phyloP scores from a whole-genome alignment of 208 protist genomes.

The Phytomonas francai region DNA sequence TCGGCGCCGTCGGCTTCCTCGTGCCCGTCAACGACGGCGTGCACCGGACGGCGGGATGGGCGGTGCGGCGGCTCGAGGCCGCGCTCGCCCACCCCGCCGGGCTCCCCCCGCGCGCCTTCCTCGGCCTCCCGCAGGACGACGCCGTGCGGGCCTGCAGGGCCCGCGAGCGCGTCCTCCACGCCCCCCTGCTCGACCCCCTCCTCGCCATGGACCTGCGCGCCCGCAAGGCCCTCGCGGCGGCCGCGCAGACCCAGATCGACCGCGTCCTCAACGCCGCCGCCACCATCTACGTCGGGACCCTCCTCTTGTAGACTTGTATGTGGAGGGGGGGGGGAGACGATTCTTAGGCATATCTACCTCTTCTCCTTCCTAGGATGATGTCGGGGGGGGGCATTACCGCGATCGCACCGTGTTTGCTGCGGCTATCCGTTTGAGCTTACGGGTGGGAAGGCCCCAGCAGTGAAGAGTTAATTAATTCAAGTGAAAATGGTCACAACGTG shows the following conservation, averaged over 20 bases:
- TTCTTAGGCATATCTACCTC: neutral
- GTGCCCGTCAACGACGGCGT: constrained; percentile 66
- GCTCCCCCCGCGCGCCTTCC: constrained; percentile 69
- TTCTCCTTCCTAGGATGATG: no score
- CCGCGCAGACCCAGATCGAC: constrained; percentile 63
- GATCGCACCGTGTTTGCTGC: no score
- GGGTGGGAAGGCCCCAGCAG: no score
- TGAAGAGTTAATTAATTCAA: no score
- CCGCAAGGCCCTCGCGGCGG: constrained; percentile 49
- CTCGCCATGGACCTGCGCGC: constrained; percentile 46
- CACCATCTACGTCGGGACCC: constrained; percentile 41
- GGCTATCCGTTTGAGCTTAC: no score
- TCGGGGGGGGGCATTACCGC: no score
- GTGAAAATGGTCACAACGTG: no score
- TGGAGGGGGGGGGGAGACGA: neutral
- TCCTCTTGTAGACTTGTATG: constrained; percentile 20
- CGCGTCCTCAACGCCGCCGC: constrained; percentile 58
- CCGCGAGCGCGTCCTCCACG: constrained; percentile 56
- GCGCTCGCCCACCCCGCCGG: constrained; percentile 58
- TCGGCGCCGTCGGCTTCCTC: constrained; percentile 75
- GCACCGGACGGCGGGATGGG: constrained; percentile 57
- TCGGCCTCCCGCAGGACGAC: constrained; percentile 53
- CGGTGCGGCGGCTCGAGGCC: constrained; percentile 49
- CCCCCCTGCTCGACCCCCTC: constrained; percentile 41
- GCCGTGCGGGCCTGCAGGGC: constrained; percentile 33